These are phyloP conservation scores for Polychaeton citri DNA, from an alignment of 2,329 filamentous ascomycete genomes.

Conservation along the genomic window DNA sequence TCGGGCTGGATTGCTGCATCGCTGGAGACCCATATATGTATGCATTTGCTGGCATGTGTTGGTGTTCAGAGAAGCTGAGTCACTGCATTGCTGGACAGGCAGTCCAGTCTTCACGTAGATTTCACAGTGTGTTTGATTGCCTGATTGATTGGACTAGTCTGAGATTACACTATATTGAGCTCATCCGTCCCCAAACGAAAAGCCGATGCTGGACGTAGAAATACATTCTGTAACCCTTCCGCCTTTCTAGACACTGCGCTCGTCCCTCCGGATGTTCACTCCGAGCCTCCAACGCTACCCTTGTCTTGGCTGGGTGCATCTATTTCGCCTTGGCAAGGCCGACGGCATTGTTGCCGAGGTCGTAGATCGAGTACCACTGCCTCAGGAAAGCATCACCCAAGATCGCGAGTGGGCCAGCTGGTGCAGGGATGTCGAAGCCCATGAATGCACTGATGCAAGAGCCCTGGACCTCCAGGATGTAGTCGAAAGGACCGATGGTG, in stretches of 20 bases:
- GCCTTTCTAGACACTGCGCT: too few species aligned
- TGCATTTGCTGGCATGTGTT: too few species aligned
- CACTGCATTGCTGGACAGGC: too few species aligned
- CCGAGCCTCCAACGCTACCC: not conserved
- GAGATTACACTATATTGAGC: too few species aligned
- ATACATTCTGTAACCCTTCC: constrained; percentile 1
- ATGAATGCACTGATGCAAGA: constrained; percentile 96
- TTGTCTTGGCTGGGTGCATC: constrained; percentile 1
- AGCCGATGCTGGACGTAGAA: not conserved
- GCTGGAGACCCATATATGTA: too few species aligned
- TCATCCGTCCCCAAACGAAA: not conserved
- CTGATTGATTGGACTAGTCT: too few species aligned
- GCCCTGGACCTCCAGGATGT: constrained; percentile 89
- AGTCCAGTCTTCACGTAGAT: too few species aligned
- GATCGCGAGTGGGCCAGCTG: constrained; percentile 83
- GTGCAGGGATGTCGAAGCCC: constrained; percentile 76
- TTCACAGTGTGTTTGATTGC: too few species aligned
- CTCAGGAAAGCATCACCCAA: constrained; percentile 75
- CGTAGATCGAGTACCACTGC: constrained; percentile 91
- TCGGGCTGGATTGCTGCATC: too few species aligned
- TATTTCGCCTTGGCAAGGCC: constrained; percentile 78
- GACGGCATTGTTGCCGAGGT: constrained; percentile 78
- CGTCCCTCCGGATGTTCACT: not conserved
- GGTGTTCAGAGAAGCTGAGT: too few species aligned
- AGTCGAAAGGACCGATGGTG: constrained; percentile 76